Evolutionary conservation across 2,329 filamentous ascomycete genomes (phyloP), one percentile per base, ranked within the genome.

Genomic region (Colletotrichum sojae): DNA sequence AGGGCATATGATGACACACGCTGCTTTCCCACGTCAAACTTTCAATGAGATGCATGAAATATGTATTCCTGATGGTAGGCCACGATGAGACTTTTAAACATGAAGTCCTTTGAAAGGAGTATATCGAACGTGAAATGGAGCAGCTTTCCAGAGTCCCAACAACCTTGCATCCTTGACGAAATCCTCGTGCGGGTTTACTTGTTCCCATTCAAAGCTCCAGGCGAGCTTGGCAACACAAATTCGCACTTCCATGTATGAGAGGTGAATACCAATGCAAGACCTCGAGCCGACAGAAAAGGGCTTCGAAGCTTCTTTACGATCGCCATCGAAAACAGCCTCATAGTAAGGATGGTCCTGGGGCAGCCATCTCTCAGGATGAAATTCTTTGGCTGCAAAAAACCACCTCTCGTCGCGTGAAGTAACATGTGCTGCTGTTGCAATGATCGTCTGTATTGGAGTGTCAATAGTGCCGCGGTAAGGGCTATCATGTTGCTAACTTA

Each of bases 351-450:
- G 63, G 52, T 54, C 55, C 1, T 15, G 15, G 6, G 54, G 25
- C 4, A 60, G 48, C 63, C 63, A 65, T 48, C 63, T 59, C 15
- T 65, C 63, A 12, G 63, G 63, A 48, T 54, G 63, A 6, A 65
- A 65, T 12, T 65, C 63, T n/a, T 65, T 65, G 3, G 63, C 46
- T 8, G 59, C 45, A 3, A n/a, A 22, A 20, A 65, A 65, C 63
- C 55, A 65, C 25, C 63, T 31, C 43, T 65, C 55, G 18, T 65
- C 63, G 6, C 63, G 54, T 18, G 63, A 52, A 15, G 63, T 60
- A 5, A 65, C 55, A 53, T 65, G 63, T 4, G 54, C 48, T 15
- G 63, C 63, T 0, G 63, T 53, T 6, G 63, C 55, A 53, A 65
- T 53, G 5, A 60, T 10, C 13, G 63, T 53, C 63, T 65, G 8